Percentiles rank a stretch among this genome's conserved stretches.
These are phyloP conservation scores for Chlorella ohadii DNA, from an alignment of 139 green algal species.

Conservation along the genomic window DNA sequence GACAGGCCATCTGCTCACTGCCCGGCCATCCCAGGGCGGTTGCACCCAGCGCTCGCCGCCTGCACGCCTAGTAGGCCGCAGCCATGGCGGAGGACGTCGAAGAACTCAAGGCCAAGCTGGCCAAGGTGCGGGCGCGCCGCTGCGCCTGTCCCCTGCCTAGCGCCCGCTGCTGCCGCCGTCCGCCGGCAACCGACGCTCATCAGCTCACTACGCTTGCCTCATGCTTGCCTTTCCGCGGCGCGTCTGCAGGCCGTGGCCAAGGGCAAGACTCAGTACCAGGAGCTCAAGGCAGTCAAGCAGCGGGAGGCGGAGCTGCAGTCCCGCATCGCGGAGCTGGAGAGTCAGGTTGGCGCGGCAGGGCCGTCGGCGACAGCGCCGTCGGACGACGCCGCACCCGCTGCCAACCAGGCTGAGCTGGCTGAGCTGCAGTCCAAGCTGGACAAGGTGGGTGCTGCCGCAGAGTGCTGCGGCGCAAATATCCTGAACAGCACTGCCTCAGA, in stretches of 20 bases:
- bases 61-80: too few relatives aligned
- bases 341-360: too few relatives aligned
- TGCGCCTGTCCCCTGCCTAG: not conserved
- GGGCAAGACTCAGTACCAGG: conserved; percentile 23
- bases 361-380: not conserved
- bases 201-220: not conserved
- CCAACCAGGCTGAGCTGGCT: not conserved
- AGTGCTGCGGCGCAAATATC: too few relatives aligned
- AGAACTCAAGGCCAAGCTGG: conserved; percentile 6
- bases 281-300: conserved; percentile 17
- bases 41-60: too few relatives aligned
- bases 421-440: not conserved
- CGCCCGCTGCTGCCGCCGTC: not conserved
- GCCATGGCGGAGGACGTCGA: not conserved
- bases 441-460: too few relatives aligned
- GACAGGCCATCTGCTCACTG: too few relatives aligned
- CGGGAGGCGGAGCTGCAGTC: conserved; percentile 3
- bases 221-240: not conserved
- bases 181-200: not conserved
- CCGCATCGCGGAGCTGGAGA: not conserved
- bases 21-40: too few relatives aligned
- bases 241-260: conserved; percentile 14
- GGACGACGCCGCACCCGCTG: too few relatives aligned
- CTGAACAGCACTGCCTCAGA: too few relatives aligned
- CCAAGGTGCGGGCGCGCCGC: not conserved